Conservation (phyloP, 1,284 basidiomycete genomes). For the Fomitopsis palustris region DNA sequence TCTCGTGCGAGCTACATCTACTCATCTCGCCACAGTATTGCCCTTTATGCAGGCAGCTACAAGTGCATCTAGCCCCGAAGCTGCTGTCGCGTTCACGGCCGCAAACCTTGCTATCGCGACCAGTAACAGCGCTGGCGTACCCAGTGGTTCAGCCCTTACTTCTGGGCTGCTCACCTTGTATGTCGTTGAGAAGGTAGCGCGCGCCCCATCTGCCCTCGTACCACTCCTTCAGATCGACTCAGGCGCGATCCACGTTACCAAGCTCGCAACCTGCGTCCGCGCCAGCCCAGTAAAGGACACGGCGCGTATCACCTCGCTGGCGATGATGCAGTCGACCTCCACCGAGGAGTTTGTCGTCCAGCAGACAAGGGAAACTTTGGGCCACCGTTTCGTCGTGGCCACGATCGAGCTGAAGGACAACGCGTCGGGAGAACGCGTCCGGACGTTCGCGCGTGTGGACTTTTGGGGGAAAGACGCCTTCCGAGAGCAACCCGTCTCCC, state of each 20-base stretch:
- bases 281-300: neutral
- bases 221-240: neutral
- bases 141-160: neutral
- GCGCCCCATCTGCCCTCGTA: neutral
- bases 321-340: neutral
- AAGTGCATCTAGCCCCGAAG: too few relatives aligned
- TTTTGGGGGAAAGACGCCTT: neutral
- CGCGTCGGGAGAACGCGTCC: neutral
- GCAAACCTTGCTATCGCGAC: neutral
- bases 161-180: neutral
- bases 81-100: neutral
- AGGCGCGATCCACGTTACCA: neutral
- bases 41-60: too few relatives aligned
- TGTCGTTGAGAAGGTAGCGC: neutral
- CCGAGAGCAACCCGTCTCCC: neutral
- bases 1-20: too few relatives aligned
- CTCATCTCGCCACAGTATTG: too few relatives aligned
- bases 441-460: neutral
- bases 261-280: neutral
- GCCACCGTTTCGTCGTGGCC: neutral
- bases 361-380: neutral
- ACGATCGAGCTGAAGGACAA: neutral
- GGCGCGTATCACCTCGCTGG: neutral
- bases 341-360: neutral
- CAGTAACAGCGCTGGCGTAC: neutral